These are phyloP conservation scores for Linderina pennispora DNA, from an alignment of 192 early-diverging fungal species.

Conservation along the genomic window DNA sequence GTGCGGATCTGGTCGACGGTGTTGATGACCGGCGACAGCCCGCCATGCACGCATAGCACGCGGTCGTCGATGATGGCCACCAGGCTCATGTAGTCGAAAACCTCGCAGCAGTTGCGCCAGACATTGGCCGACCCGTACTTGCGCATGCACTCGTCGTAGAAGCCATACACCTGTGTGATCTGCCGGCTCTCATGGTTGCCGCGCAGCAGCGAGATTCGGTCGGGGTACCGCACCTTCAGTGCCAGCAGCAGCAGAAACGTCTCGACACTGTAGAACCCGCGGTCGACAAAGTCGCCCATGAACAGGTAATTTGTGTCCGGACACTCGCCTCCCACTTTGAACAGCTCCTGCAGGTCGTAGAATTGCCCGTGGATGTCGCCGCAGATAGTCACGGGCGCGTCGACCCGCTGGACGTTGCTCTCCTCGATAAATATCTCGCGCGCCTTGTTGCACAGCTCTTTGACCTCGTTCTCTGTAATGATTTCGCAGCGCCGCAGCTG, in stretches of 20 bases:
- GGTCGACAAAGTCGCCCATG: conserved; percentile 97
- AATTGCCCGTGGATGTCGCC: conserved; percentile 99
- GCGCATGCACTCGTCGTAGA: conserved; percentile 95
- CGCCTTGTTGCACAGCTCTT: conserved; percentile 89
- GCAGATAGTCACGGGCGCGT: conserved; percentile 92
- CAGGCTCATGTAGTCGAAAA: conserved; percentile 94
- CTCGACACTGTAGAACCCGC: conserved; percentile 94
- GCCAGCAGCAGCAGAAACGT: conserved; percentile 94
- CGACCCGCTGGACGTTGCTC: conserved; percentile 91
- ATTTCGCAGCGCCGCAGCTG: conserved; percentile 86
- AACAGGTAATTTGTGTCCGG: conserved; percentile 98
- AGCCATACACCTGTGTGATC: conserved; percentile 98
- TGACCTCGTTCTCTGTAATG: conserved; percentile 88
- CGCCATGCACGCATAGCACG: conserved; percentile 95
- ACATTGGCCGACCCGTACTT: conserved; percentile 96
- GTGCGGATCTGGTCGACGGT: conserved; percentile 94
- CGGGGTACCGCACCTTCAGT: conserved; percentile 88
- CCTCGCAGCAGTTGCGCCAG: conserved; percentile 96
- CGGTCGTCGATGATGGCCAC: conserved; percentile 92
- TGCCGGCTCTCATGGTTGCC: conserved; percentile 93
- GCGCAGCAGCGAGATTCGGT: conserved; percentile 88
- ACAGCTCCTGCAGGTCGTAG: conserved; percentile 91
- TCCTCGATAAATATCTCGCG: conserved; percentile 95
- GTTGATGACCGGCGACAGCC: conserved; percentile 86
- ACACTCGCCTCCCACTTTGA: conserved; percentile 88